Evolutionary conservation across 805 yeast genomes (phyloP).

Genomic region (Candida chauliodis): DNA sequence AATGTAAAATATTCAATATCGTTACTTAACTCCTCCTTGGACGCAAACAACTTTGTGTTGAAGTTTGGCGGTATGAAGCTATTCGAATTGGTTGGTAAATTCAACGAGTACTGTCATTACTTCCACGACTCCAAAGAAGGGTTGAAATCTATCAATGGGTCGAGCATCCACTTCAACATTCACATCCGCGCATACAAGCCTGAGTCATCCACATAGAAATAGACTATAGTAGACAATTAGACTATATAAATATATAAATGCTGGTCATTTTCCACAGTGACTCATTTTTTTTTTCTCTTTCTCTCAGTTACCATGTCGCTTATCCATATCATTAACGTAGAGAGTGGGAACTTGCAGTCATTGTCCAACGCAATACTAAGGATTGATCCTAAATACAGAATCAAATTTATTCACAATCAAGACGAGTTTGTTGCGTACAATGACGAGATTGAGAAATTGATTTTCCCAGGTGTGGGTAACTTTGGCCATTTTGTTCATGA

Average conservation of each 20-base stretch:
- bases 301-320: slow-evolving; percentile 9
- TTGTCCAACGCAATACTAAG: slow-evolving; percentile 78
- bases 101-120: slow-evolving; percentile 23
- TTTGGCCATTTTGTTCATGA: slow-evolving; percentile 89
- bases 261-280: slow-evolving; percentile 7
- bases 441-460: slow-evolving; percentile 49
- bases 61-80: slow-evolving; percentile 25
- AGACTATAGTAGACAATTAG: not conserved
- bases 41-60: slow-evolving; percentile 27
- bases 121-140: slow-evolving; percentile 13
- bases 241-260: slow-evolving; percentile 3
- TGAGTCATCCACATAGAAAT: too few relatives aligned
- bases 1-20: slow-evolving; percentile 29
- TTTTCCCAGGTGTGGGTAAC: slow-evolving; percentile 97
- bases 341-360: slow-evolving; percentile 91
- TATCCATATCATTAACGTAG: slow-evolving; percentile 83
- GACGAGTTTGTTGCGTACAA: slow-evolving; percentile 46
- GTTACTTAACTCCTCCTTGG: slow-evolving; percentile 26
- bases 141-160: slow-evolving; percentile 7
- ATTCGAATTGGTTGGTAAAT: slow-evolving; percentile 31
- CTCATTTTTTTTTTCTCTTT: slow-evolving; percentile 5
- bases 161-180: slow-evolving; percentile 9
- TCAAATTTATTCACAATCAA: slow-evolving; percentile 56
- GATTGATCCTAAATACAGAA: slow-evolving; percentile 61
- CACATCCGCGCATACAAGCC: slow-evolving; percentile 9